Base-by-base conservation (phyloP, 768 basidiomycete species). In the Agrocybe praecox region DNA sequence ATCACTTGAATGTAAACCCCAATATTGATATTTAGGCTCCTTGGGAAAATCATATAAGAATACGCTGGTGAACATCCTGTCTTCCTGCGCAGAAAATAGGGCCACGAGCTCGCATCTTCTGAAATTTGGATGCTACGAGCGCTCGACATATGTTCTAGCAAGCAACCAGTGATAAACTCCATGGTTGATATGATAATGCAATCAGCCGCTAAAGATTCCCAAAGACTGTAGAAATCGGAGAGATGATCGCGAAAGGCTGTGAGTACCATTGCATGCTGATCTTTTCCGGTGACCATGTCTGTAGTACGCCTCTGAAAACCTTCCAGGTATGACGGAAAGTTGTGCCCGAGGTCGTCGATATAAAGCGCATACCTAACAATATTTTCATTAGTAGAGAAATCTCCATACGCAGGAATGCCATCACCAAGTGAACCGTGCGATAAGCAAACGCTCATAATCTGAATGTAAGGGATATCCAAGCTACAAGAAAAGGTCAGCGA, bases 31-130 rank as follows among this genome's bases (percentile, higher is more conserved):
- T 45, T 34, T 3, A 44, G 14, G 6, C 34, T 52, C 21, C 53
- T 58, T 33, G 57, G 47, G 18, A 58, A 58, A 11, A 58, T 26
- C 29, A 58, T 44, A 23, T 48, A 58, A 19, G 47, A 36, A n/a
- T 49, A 58, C 9, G 52, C 52, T 2, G 47, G 32, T 2, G 52
- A 34, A 11, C 40, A 26, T 17, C 57, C 57, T 18, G 52, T 53
- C 42, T 58, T 58, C 6, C 19, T 42, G n/a, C 57, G 57, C 43
- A 58, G 42, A 29, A 49, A 58, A n/a, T 58, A 49, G 5, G 57
- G 57, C 57, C 57, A 58, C 14, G 57, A 49, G 7, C 4, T 18
- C 2, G 52, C 57, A 23, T 18, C 11, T 9, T 34, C 10, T 6
- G 46, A 26, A 12, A 49, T 24, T 23, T 36, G n/a, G 42, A 53